phyloP scores from a whole-genome alignment of 495 filamentous ascomycete species.

The Trichocladium uniseriatum region DNA sequence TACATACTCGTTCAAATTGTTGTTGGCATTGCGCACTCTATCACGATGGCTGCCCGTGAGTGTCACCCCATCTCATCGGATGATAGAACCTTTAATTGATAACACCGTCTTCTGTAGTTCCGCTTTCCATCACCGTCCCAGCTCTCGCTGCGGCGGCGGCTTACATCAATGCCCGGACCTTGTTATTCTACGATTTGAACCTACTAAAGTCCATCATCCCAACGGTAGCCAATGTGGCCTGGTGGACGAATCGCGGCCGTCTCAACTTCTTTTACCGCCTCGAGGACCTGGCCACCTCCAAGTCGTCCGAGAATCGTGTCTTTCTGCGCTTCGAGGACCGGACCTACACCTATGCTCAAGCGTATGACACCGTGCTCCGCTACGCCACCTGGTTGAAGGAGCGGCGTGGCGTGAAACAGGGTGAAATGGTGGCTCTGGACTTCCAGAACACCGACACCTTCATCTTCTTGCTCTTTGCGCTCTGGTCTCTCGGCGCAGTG shows the following conservation, averaged over 20 bases:
- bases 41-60: neutral
- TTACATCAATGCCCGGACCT: constrained; percentile 70
- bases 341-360: constrained; percentile 71
- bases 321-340: constrained; percentile 71
- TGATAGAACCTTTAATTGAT: neutral
- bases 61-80: neutral
- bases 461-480: constrained; percentile 71
- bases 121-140: constrained; percentile 50
- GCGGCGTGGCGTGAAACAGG: constrained; percentile 55
- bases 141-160: constrained; percentile 59
- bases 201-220: constrained; percentile 44
- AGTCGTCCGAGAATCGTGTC: constrained; percentile 44
- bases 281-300: constrained; percentile 55
- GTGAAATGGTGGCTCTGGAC: constrained; percentile 81
- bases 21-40: too few species aligned
- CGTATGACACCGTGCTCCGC: constrained; percentile 63
- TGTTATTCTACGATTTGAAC: constrained; percentile 54
- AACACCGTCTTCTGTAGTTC: constrained; percentile 4
- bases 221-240: constrained; percentile 31
- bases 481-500: constrained; percentile 81
- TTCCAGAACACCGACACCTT: constrained; percentile 80
- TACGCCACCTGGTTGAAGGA: constrained; percentile 78
- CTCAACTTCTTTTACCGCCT: constrained; percentile 73
- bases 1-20: too few species aligned
- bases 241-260: constrained; percentile 45